Evolutionary conservation across 2,329 filamentous ascomycete genomes (phyloP), one percentile per base, ranked within the genome.

Genomic region (Peltaster fructicola): DNA sequence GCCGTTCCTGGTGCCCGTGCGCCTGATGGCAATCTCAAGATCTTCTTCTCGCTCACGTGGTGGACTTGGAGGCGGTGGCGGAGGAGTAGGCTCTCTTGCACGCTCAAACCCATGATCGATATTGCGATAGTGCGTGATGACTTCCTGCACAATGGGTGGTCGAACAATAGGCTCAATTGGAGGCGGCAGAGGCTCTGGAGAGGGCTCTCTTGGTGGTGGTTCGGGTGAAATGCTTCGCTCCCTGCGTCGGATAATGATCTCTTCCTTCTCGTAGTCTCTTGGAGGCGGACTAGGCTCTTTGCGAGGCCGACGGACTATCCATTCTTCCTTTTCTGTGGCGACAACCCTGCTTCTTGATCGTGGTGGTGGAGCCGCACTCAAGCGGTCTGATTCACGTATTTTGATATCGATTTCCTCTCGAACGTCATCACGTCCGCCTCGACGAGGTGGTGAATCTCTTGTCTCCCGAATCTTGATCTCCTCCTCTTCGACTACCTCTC

Each of bases 41-140:
- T 39, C 57, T 44, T 52, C 58, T 31, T 72, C 60, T 25, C 51
- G 50, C n/a, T n/a, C n/a, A 15, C 56, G 60, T 4, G 60, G 61
- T 16, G 67, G 62, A 7, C 61, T 54, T 4, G 63, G 61, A 27
- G 52, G 25, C 31, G 47, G 33, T 32, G 45, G 33, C 3, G 50
- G 51, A 14, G 56, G 57, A 6, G 51, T 55, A 10, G 57, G 59
- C 13, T 54, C 54, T 14, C 54, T 48, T 8, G 51, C 57, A 32
- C 57, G 47, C 41, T 59, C 54, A 18, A 61, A 48, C 25, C 57
- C 82, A 52, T 91, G 80, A 44, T 91, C 78, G 39, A 90, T 75
- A 44, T 85, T 77, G 30, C 73, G 67, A 47, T 88, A 85, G 52
- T 88, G 79, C 0, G 80, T 90, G 36, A 90, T 84, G 30, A 91